Base-by-base conservation (phyloP, 768 basidiomycete genomes). In the Rhizopogon rudus region DNA sequence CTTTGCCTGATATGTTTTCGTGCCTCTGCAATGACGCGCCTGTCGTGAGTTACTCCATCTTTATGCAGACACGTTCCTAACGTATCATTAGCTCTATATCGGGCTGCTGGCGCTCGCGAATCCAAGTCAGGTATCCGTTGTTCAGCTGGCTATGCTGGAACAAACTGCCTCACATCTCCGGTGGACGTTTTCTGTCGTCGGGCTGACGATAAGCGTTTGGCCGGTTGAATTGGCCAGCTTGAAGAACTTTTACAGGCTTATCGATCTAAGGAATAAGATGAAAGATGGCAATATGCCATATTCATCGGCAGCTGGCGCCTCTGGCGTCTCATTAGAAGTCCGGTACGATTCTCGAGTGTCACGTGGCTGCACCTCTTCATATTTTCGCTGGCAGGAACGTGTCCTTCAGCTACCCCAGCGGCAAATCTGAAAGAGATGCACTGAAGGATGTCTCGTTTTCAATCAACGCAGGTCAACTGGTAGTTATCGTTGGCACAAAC, bases 381-480 rank as follows among this genome's bases (percentile, higher is more conserved):
- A 22, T 52, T 42, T 7, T 25, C 22, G 50, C 17, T 25, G 31
- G 20, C 37, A 85, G 84, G 17, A 62, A 82, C 49, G 74, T 85
- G 0, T 68, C 69, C 0, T 86, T 86, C 55, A 63, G 69, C 9
- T 86, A 86, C 59, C 81, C 82, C 0, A 76, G 72, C 20, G 69
- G 67, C 50, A 58, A 61, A 16, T 56, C 64, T 14, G 56, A 62
- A 22, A 60, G 52, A 10, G 31, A 57, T 0, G 70, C 67, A 22
- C 56, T 72, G 55, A 51, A 59, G 46, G 20, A 59, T n/a, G 61
- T 71, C 3, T 65, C 65, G 4, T 71, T 73, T 46, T 60, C 60
- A 10, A 66, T 73, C 28, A 54, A 59, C 12, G 63, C 66, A 6
- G 72, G 72, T 5, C 66, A 68, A 17, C 59, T 72, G 4, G 73